Conservation (phyloP, 2,329 filamentous ascomycete genomes). For the Arthrobotrys conoides region DNA sequence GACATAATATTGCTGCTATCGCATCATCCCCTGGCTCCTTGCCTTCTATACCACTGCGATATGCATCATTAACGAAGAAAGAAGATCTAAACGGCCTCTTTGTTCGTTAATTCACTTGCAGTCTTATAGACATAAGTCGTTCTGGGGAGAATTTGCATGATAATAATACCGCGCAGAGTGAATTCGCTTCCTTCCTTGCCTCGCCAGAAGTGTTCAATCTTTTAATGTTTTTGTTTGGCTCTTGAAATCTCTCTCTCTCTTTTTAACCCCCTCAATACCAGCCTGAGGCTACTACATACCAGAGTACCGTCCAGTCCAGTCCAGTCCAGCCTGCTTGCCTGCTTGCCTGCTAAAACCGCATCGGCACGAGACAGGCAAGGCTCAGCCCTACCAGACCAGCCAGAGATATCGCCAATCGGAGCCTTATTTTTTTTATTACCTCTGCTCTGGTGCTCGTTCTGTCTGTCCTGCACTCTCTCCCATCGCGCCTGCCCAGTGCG, state of each 20-base stretch:
- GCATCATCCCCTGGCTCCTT: constrained; percentile 40
- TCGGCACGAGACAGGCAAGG: constrained; percentile 41
- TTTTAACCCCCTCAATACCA: constrained; percentile 42
- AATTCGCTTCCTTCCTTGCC: constrained; percentile 1
- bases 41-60: background rate
- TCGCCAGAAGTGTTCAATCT: background rate
- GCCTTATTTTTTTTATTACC: constrained; percentile 9
- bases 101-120: background rate
- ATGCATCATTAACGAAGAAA: background rate
- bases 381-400: constrained; percentile 24
- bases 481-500: constrained; percentile 20
- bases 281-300: constrained; percentile 13
- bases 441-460: background rate
- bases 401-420: constrained; percentile 54
- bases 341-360: constrained; percentile 25
- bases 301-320: constrained; percentile 2
- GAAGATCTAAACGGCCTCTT: background rate
- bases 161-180: background rate
- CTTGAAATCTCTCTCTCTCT: constrained; percentile 32
- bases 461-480: background rate
- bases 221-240: constrained; percentile 44
- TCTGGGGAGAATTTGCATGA: background rate
- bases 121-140: background rate
- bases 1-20: constrained; percentile 44
- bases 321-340: constrained; percentile 11